Percentiles rank a stretch among this genome's conserved stretches.
Evolutionary conservation across 2,329 filamentous ascomycete species (phyloP).

Genomic region (Microascus cirrosus): DNA sequence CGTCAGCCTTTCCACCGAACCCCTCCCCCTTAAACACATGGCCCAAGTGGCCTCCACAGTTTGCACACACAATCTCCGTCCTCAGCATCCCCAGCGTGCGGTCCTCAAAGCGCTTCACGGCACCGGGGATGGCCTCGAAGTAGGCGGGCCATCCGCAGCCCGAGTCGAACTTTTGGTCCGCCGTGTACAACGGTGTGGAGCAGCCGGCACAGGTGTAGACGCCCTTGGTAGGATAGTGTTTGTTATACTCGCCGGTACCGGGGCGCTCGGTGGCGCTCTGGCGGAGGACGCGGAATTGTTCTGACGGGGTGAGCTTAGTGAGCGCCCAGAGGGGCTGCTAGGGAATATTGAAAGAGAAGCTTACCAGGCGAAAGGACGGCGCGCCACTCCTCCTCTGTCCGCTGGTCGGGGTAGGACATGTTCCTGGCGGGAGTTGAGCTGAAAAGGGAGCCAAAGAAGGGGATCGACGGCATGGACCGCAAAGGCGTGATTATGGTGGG

Average conservation of each 20-base stretch:
- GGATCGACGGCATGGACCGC: slow-evolving; percentile 62
- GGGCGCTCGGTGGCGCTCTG: slow-evolving; percentile 84
- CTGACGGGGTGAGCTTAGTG: slow-evolving; percentile 32
- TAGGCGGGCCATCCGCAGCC: slow-evolving; percentile 98
- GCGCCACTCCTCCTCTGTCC: slow-evolving; percentile 76
- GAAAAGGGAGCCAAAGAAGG: slow-evolving; percentile 70
- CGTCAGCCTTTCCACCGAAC: slow-evolving; percentile 76
- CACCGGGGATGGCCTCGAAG: slow-evolving; percentile 88
- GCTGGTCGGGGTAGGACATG: slow-evolving; percentile 71
- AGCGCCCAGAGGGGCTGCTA: background rate
- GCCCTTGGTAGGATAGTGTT: slow-evolving; percentile 65
- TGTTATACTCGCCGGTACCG: slow-evolving; percentile 73
- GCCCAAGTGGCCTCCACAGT: slow-evolving; percentile 90
- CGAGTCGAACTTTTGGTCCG: slow-evolving; percentile 88
- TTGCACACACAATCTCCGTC: slow-evolving; percentile 88
- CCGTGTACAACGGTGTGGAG: slow-evolving; percentile 79
- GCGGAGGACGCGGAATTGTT: slow-evolving; percentile 90
- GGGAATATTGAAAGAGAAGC: background rate
- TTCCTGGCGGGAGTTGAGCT: background rate
- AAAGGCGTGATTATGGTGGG: background rate
- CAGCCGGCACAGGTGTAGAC: slow-evolving; percentile 85
- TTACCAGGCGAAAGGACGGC: slow-evolving; percentile 58
- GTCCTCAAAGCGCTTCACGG: slow-evolving; percentile 75
- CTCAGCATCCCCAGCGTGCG: slow-evolving; percentile 67
- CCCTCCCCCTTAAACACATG: slow-evolving; percentile 92